Conservation (phyloP, 352 stramenopile species). For the Phytophthora citrophthora region DNA sequence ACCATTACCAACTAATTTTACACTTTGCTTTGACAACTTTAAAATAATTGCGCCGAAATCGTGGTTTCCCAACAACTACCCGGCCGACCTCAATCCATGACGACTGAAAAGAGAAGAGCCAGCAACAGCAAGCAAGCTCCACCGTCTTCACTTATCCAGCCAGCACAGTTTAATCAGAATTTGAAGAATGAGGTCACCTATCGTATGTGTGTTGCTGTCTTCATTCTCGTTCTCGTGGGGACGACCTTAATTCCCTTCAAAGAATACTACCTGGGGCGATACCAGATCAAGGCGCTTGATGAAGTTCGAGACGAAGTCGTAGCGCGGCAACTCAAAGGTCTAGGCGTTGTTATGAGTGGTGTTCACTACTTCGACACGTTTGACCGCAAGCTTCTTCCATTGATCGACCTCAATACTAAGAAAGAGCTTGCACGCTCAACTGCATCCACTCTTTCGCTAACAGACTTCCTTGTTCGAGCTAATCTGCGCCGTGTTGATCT, state of each 20-base stretch:
- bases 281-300: constrained; percentile 38
- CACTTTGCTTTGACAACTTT: background rate
- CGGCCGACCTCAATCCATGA: background rate
- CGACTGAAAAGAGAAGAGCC: background rate
- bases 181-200: constrained; percentile 13
- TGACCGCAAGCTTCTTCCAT: constrained; percentile 20
- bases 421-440: background rate
- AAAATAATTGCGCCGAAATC: too few relatives aligned
- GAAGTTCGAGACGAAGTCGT: constrained; percentile 27
- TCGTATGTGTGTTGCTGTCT: constrained; percentile 11
- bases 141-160: too few relatives aligned
- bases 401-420: constrained; percentile 26
- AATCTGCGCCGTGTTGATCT: constrained; percentile 31
- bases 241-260: constrained; percentile 24
- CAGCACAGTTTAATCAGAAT: background rate
- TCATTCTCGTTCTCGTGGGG: constrained; percentile 13
- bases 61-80: too few relatives aligned
- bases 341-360: constrained; percentile 27
- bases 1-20: background rate
- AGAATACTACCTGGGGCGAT: constrained; percentile 27
- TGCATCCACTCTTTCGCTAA: constrained; percentile 8
- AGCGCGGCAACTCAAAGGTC: constrained; percentile 24
- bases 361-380: constrained; percentile 45
- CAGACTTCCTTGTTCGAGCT: constrained; percentile 34
- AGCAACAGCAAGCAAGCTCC: too few relatives aligned